Percentiles rank a stretch among this genome's conserved stretches.
phyloP scores from a whole-genome alignment of 805 yeast species.

The Cyberlindnera americana region DNA sequence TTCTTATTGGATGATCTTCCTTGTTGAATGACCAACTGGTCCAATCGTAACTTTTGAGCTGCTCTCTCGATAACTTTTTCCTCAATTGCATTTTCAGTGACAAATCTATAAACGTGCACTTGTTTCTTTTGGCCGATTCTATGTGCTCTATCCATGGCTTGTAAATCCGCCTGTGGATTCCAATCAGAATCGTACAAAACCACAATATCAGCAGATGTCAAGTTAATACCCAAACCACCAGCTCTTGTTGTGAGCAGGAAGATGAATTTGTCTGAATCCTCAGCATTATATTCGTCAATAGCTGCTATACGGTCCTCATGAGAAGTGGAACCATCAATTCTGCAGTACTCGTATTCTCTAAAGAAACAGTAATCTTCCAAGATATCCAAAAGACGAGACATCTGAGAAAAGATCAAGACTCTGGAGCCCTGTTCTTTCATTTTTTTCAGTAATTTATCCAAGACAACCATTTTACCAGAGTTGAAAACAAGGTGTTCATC shows the following conservation, averaged over 20 bases:
- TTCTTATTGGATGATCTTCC: slow-evolving; percentile 58
- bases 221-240: slow-evolving; percentile 93
- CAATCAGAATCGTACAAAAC: slow-evolving; percentile 90
- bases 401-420: slow-evolving; percentile 88
- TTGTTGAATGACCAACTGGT: slow-evolving; percentile 94
- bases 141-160: slow-evolving; percentile 98
- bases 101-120: slow-evolving; percentile 87
- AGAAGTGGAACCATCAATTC: slow-evolving; percentile 91
- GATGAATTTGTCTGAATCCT: slow-evolving; percentile 76
- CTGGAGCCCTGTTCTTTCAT: slow-evolving; percentile 77
- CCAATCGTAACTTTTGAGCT: slow-evolving; percentile 87
- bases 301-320: slow-evolving; percentile 92
- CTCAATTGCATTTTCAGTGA: slow-evolving; percentile 93
- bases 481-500: slow-evolving; percentile 92
- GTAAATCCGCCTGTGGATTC: slow-evolving; percentile 98
- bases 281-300: slow-evolving; percentile 86
- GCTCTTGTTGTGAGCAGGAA: slow-evolving; percentile 91
- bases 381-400: slow-evolving; percentile 87
- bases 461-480: slow-evolving; percentile 84
- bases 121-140: slow-evolving; percentile 97
- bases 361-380: slow-evolving; percentile 88
- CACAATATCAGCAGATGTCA: slow-evolving; percentile 90
- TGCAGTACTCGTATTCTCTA: slow-evolving; percentile 79
- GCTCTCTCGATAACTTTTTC: slow-evolving; percentile 96
- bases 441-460: slow-evolving; percentile 77